Evolutionary conservation across 306 rosid genomes (phyloP).

Genomic region (Lathyrus sativus): DNA sequence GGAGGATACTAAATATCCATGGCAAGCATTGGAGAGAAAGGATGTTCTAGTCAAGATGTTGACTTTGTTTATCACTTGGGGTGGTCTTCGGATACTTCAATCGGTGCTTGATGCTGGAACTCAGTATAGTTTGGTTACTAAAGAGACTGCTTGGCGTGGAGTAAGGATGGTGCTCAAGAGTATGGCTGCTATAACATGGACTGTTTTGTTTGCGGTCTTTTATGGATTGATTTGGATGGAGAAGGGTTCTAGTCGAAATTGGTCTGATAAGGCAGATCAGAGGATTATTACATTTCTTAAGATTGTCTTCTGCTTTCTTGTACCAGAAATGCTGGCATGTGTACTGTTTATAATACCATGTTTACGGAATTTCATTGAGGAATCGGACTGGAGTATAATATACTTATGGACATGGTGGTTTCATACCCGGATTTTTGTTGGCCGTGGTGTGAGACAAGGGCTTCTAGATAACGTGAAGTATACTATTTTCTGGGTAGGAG

Average conservation of each 20-base stretch:
- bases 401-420: constrained; percentile 91
- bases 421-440: constrained; percentile 79
- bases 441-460: constrained; percentile 88
- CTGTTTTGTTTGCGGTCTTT: constrained; percentile 66
- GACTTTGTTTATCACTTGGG: constrained; percentile 85
- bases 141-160: constrained; percentile 73
- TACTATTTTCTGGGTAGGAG: constrained; percentile 66
- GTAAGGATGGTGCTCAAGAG: constrained; percentile 81
- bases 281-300: constrained; percentile 62
- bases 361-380: constrained; percentile 70
- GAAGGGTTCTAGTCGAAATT: constrained; percentile 54
- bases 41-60: constrained; percentile 66
- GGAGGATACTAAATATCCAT: constrained; percentile 57
- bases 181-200: constrained; percentile 71
- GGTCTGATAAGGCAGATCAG: constrained; percentile 70
- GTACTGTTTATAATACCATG: constrained; percentile 71
- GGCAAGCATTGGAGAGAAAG: constrained; percentile 64
- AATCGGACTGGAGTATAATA: constrained; percentile 58
- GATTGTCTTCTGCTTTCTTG: constrained; percentile 59
- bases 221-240: constrained; percentile 78
- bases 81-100: constrained; percentile 70
- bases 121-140: constrained; percentile 87
- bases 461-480: constrained; percentile 73
- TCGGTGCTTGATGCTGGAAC: constrained; percentile 94
- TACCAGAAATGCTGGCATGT: constrained; percentile 75